phyloP scores from a whole-genome alignment of 371 early-diverging fungal species.

The Basidiobolus heterosporus region DNA sequence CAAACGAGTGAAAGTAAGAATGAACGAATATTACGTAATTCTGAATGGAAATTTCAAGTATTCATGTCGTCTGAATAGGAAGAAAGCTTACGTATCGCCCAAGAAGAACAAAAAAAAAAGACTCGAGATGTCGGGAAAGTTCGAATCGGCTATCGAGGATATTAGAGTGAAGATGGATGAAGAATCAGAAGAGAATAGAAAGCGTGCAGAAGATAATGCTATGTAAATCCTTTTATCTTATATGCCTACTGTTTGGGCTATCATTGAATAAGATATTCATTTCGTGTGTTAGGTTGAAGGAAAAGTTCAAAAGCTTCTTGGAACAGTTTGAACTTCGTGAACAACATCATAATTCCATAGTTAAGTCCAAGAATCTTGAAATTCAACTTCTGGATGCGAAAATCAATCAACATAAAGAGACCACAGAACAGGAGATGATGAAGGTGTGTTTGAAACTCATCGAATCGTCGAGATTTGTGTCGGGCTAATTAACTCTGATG shows the following conservation, averaged over 20 bases:
- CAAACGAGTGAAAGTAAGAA: constrained; percentile 17
- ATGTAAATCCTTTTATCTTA: neutral
- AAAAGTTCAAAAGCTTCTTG: constrained; percentile 26
- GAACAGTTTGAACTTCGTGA: constrained; percentile 39
- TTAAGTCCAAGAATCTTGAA: constrained; percentile 31
- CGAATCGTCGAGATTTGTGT: too few relatives aligned
- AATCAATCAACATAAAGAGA: constrained; percentile 21
- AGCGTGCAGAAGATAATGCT: constrained; percentile 10
- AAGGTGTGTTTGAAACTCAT: constrained; percentile 3
- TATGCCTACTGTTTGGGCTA: neutral
- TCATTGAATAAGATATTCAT: too few relatives aligned
- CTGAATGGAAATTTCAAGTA: too few relatives aligned
- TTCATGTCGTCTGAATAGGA: constrained; percentile 10
- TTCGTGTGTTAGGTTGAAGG: constrained; percentile 27
- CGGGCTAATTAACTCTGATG: too few relatives aligned
- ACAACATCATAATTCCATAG: constrained; percentile 29
- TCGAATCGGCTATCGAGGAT: constrained; percentile 25
- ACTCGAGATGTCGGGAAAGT: constrained; percentile 23
- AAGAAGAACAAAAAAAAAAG: constrained; percentile 20
- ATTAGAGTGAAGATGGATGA: constrained; percentile 25
- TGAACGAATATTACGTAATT: too few relatives aligned
- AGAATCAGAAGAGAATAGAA: constrained; percentile 17
- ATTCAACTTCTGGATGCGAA: constrained; percentile 29
- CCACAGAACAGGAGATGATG: constrained; percentile 14
- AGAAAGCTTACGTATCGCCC: constrained; percentile 15